A percentile compares a stretch with the other conserved stretches of the same genome.
Evolutionary conservation across 108 stramenopile species (phyloP).

Genomic region (Aureococcus anophagefferens): DNA sequence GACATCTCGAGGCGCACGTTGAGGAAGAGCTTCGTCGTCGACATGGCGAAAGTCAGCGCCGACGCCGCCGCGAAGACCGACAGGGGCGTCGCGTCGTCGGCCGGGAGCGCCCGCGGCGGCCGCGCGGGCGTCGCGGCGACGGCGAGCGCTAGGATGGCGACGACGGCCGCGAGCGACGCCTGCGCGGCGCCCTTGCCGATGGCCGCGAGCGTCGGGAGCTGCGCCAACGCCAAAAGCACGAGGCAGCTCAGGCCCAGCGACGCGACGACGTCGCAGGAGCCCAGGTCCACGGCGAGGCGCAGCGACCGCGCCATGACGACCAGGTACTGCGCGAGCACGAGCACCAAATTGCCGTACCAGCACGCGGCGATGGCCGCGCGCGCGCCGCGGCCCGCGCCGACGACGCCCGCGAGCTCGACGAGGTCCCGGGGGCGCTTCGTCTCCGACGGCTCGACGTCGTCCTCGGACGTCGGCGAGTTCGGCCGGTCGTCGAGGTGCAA

Average conservation of each 20-base stretch:
- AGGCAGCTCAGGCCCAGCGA: background rate
- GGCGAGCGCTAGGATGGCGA: background rate
- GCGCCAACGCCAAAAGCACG: background rate
- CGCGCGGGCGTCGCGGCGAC: background rate
- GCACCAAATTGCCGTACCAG: background rate
- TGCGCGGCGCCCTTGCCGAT: background rate
- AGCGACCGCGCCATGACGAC: background rate
- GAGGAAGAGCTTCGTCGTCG: slow-evolving; percentile 56
- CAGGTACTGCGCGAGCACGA: background rate
- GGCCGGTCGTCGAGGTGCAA: no score
- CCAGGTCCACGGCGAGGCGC: background rate
- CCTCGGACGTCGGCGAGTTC: no score
- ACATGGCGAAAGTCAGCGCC: slow-evolving; percentile 61
- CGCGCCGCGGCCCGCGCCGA: no score
- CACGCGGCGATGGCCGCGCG: no score
- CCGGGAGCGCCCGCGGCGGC: background rate
- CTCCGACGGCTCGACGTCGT: no score
- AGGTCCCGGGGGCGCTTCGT: no score
- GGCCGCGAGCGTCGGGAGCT: background rate
- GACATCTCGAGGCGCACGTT: slow-evolving; percentile 61
- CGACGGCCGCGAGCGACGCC: background rate
- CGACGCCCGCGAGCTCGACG: no score
- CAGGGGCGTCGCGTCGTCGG: background rate
- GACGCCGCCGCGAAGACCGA: slow-evolving; percentile 6
- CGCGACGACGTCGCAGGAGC: background rate